phyloP scores from a whole-genome alignment of 495 filamentous ascomycete genomes.

The Talaromyces nanjingensis region DNA sequence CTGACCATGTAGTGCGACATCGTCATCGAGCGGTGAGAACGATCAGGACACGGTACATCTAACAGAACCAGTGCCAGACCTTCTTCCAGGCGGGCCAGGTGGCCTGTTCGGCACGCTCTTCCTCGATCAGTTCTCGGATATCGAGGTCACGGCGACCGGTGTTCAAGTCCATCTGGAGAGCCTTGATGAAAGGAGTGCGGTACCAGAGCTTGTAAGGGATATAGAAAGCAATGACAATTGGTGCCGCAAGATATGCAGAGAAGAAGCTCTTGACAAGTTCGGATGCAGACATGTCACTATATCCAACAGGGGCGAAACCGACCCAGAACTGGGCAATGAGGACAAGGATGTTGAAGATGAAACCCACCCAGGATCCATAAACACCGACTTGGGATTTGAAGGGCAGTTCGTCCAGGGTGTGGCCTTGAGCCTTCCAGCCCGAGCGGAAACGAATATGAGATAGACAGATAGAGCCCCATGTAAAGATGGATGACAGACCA shows the following conservation, averaged over 20 bases:
- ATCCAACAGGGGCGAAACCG: constrained; percentile 71
- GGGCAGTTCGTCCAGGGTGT: constrained; percentile 65
- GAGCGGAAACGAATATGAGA: constrained; percentile 87
- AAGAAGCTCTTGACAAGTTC: constrained; percentile 63
- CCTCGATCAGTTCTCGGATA: constrained; percentile 61
- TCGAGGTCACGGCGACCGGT: constrained; percentile 90
- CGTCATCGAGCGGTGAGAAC: not conserved
- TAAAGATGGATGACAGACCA: constrained; percentile 83
- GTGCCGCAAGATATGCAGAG: constrained; percentile 68
- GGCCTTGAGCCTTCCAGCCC: constrained; percentile 66
- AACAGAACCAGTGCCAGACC: constrained; percentile 53
- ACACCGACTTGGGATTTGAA: constrained; percentile 77
- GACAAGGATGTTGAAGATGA: constrained; percentile 73
- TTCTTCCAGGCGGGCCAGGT: constrained; percentile 85
- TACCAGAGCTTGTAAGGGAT: constrained; percentile 74
- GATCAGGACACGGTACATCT: not conserved
- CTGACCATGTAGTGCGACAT: not conserved
- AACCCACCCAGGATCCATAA: constrained; percentile 76
- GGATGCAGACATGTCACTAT: constrained; percentile 28
- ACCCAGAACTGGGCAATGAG: constrained; percentile 92
- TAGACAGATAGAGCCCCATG: constrained; percentile 86
- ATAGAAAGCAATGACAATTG: constrained; percentile 72
- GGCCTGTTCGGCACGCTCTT: constrained; percentile 66
- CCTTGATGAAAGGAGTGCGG: constrained; percentile 57
- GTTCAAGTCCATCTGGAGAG: constrained; percentile 71